These are phyloP conservation scores for Cordyceps pruinosa DNA, from an alignment of 2,329 filamentous ascomycete species.

Conservation along the genomic window DNA sequence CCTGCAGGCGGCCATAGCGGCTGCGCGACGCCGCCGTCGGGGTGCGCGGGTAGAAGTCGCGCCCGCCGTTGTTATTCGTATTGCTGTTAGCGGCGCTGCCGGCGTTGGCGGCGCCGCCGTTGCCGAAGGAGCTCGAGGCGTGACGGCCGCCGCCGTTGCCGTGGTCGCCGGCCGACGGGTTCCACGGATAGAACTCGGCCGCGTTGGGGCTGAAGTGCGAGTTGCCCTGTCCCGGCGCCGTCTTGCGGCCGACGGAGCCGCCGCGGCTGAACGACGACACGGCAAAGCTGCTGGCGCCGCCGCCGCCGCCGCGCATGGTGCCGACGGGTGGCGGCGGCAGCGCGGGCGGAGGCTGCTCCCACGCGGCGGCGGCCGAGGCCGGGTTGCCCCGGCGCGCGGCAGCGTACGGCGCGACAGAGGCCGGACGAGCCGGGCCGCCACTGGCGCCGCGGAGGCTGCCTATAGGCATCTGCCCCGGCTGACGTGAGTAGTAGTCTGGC, in stretches of 20 bases:
- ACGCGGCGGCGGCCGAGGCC: neutral
- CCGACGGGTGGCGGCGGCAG: neutral
- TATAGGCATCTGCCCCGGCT: neutral
- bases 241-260: constrained; percentile 5
- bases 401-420: constrained; percentile 1
- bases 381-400: neutral
- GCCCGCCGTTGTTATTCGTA: constrained; percentile 19
- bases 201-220: constrained; percentile 26
- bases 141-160: constrained; percentile 13
- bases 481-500: neutral
- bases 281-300: neutral
- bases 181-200: constrained; percentile 27
- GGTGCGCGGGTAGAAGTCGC: constrained; percentile 24
- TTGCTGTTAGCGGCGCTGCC: constrained; percentile 13
- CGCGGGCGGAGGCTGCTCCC: neutral
- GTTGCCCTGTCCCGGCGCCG: neutral
- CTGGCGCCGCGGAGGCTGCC: neutral
- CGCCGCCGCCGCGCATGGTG: no score
- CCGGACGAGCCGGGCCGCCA: neutral
- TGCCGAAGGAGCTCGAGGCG: neutral
- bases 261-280: constrained; percentile 14
- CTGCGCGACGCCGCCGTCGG: constrained; percentile 21
- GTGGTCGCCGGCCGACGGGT: constrained; percentile 18
- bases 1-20: constrained; percentile 26
- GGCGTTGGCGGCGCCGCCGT: constrained; percentile 14